These are phyloP conservation scores for Lentinus tigrinus DNA, from an alignment of 768 basidiomycete species.

Conservation along the genomic window DNA sequence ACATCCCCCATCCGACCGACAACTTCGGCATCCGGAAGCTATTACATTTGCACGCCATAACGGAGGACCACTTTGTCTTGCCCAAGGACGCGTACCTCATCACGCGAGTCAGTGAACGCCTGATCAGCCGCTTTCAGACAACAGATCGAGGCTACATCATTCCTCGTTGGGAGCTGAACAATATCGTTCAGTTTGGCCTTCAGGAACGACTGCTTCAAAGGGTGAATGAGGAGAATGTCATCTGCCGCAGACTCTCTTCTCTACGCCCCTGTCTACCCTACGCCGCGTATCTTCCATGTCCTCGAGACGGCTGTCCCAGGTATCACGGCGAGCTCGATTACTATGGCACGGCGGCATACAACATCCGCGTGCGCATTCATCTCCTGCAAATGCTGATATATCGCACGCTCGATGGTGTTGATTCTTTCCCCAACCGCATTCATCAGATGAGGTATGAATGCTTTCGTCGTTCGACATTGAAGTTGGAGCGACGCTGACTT, in stretches of 20 bases:
- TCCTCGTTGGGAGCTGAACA: conserved; percentile 21
- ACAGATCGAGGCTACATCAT: conserved; percentile 3
- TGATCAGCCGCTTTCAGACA: not conserved
- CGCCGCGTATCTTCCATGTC: conserved; percentile 1
- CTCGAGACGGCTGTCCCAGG: conserved; percentile 34
- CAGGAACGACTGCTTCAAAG: conserved; percentile 25
- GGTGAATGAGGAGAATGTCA: conserved; percentile 34
- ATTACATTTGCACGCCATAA: conserved; percentile 32
- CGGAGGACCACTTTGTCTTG: not conserved
- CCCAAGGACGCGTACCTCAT: conserved; percentile 7
- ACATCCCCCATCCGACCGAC: not conserved
- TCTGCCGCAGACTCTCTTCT: conserved; percentile 29
- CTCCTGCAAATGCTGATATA: conserved; percentile 51
- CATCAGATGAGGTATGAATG: not conserved
- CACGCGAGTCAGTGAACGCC: not conserved
- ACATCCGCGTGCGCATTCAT: conserved; percentile 42
- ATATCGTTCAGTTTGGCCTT: conserved; percentile 27
- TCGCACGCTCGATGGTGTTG: conserved; percentile 28
- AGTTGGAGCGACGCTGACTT: not conserved
- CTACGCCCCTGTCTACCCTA: conserved; percentile 41
- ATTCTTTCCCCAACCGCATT: not conserved
- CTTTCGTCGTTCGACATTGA: not conserved
- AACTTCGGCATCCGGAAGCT: conserved; percentile 28
- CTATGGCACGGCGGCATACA: conserved; percentile 36
- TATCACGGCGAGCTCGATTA: conserved; percentile 34